These are phyloP conservation scores for Diaporthe ilicicola DNA, from an alignment of 2,329 filamentous ascomycete species.

Conservation along the genomic window DNA sequence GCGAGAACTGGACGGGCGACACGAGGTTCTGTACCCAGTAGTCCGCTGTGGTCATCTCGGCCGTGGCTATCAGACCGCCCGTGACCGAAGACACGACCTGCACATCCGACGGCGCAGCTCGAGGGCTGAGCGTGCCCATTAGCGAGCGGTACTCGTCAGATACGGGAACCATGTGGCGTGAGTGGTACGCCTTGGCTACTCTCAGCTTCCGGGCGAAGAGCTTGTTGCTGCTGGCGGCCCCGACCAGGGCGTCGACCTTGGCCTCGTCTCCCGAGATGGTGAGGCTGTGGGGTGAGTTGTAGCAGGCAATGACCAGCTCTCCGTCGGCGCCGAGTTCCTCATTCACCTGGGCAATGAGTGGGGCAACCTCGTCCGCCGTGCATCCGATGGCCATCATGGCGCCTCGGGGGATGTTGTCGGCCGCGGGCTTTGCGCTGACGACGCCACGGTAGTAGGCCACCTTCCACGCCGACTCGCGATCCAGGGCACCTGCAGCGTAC, in stretches of 20 bases:
- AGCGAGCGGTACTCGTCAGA: slow-evolving; percentile 39
- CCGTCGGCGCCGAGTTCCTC: slow-evolving; percentile 36
- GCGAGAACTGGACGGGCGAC: slow-evolving; percentile 28
- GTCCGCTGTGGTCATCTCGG: slow-evolving; percentile 27
- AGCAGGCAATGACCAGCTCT: slow-evolving; percentile 36
- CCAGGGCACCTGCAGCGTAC: slow-evolving; percentile 36
- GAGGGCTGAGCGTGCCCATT: slow-evolving; percentile 22
- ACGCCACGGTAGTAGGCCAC: slow-evolving; percentile 36
- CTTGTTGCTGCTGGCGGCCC: slow-evolving; percentile 37
- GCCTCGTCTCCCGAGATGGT: slow-evolving; percentile 46
- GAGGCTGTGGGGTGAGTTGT: slow-evolving; percentile 40
- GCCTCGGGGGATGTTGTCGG: neutral
- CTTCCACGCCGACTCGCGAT: slow-evolving; percentile 33
- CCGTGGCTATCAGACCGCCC: neutral
- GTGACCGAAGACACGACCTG: slow-evolving; percentile 27
- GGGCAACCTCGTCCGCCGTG: slow-evolving; percentile 30
- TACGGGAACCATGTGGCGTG: slow-evolving; percentile 39
- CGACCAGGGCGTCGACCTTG: slow-evolving; percentile 39
- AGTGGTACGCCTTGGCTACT: slow-evolving; percentile 44
- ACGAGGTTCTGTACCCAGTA: slow-evolving; percentile 36
- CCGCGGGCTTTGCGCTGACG: slow-evolving; percentile 24
- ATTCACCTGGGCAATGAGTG: slow-evolving; percentile 31
- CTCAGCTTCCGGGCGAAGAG: slow-evolving; percentile 41
- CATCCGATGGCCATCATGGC: slow-evolving; percentile 31
- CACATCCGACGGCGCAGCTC: neutral